Conservation (phyloP, 2,329 filamentous ascomycete species). For the Fusarium pseudoanthophilum region DNA sequence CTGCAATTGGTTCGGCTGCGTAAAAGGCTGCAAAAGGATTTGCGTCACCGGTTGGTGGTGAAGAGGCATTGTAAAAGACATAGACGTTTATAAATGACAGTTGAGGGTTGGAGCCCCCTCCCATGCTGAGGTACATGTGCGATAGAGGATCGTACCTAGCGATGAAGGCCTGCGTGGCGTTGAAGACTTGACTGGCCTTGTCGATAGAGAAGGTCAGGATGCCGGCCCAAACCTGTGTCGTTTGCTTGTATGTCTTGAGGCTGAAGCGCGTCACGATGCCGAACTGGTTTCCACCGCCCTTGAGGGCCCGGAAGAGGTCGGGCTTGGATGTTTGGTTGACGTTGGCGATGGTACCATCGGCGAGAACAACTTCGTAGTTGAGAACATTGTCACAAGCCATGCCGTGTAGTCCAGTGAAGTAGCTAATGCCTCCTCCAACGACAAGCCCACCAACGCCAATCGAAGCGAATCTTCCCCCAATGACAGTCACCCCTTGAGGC, state of each 20-base stretch:
- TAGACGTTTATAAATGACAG: not conserved
- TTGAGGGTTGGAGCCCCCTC: not conserved
- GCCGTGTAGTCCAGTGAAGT: not conserved
- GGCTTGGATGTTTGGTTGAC: not conserved
- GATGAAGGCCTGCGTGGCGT: not conserved
- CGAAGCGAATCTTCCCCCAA: not conserved
- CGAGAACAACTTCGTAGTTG: not conserved
- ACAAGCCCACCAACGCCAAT: not conserved
- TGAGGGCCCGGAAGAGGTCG: not conserved
- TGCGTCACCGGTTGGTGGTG: not conserved
- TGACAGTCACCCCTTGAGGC: not conserved
- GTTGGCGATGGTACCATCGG: rapidly evolving
- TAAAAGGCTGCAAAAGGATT: not conserved
- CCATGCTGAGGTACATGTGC: not conserved
- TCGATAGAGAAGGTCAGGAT: not conserved
- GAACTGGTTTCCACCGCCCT: not conserved
- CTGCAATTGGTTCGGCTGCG: not conserved
- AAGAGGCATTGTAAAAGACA: not conserved
- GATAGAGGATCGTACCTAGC: not conserved
- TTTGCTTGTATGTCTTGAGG: not conserved
- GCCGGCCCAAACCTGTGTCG: not conserved
- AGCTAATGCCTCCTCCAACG: not conserved
- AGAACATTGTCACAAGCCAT: not conserved
- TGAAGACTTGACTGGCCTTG: not conserved
- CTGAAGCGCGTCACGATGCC: not conserved